phyloP scores from a whole-genome alignment of 805 yeast species.

The Phaffomyces antillensis region DNA sequence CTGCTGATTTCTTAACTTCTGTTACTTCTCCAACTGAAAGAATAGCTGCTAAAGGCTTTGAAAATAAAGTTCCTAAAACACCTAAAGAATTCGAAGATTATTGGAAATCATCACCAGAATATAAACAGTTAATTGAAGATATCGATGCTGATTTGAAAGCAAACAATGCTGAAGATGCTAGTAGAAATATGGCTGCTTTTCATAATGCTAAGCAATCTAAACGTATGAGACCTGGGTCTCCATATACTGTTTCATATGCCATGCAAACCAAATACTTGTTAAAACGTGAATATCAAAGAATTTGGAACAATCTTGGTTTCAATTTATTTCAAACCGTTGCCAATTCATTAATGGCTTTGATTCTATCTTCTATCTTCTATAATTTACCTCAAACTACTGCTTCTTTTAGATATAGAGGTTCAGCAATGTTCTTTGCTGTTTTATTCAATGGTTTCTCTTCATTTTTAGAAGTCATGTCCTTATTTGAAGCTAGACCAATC shows the following conservation, averaged over 20 bases:
- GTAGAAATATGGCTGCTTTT: conserved; percentile 30
- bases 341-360: conserved; percentile 45
- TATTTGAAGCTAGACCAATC: conserved; percentile 36
- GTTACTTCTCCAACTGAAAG: conserved; percentile 49
- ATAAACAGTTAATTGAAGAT: conserved; percentile 30
- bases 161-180: conserved; percentile 20
- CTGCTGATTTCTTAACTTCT: conserved; percentile 53
- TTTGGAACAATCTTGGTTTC: conserved; percentile 40
- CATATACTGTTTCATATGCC: conserved; percentile 44
- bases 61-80: conserved; percentile 44
- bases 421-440: conserved; percentile 61
- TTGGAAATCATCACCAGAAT: conserved; percentile 42
- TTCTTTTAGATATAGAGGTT: conserved; percentile 49
- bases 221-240: conserved; percentile 37
- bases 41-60: conserved; percentile 34
- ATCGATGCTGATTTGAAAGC: conserved; percentile 28
- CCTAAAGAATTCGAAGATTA: conserved; percentile 43
- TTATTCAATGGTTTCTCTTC: conserved; percentile 58
- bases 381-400: conserved; percentile 36
- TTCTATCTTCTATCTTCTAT: conserved; percentile 52
- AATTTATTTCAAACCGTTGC: conserved; percentile 36
- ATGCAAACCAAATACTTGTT: conserved; percentile 45
- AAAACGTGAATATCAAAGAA: conserved; percentile 41
- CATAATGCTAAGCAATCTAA: conserved; percentile 47
- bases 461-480: conserved; percentile 42